Evolutionary conservation across 129 eudicot species (phyloP), one percentile per base, ranked within the genome.

Genomic region (Arctium lappa): DNA sequence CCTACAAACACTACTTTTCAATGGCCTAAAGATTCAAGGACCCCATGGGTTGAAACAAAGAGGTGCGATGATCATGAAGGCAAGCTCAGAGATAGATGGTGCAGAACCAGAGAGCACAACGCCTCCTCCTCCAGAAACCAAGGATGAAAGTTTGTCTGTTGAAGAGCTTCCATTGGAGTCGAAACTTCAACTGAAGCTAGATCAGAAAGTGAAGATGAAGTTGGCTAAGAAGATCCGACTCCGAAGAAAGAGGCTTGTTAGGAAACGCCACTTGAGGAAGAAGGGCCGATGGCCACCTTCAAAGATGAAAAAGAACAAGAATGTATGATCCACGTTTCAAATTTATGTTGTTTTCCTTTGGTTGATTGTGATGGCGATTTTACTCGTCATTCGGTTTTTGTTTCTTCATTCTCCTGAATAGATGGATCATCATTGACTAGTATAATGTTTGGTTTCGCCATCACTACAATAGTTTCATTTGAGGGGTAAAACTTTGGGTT

Each of bases 221-320:
- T 22, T 91, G 84, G 97, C 94, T 3, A 96, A 96, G 88, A 96
- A 93, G 89, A 75, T 91, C 44, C 90, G 99, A 79, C 91, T 93
- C 8, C 79, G 94, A 81, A 89, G 99, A 66, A 96, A 96, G 86
- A 85, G 94, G 75, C 98, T 96, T 30, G 97, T 96, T 69, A 86
- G 91, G 89, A 96, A 96, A 75, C 91, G 99, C 69, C 93, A 80
- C 6, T 82, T 96, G 89, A 91, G 99, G 91, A 96, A 96, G 94
- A 96, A 91, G 86, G 98, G 99, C 5, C 83, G 99, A 79, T 96
- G 98, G 99, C 99, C 98, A 34, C 99, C 99, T 85, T 96, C 99
- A 37, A 96, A 96, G 92, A 79, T 96, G 99, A 96, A 93, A 92
- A 89, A 91, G 89, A 86, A 86, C 93, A 93, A 93, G 94, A 93